Evolutionary conservation across 2,329 filamentous ascomycete genomes (phyloP).

Genomic region (Xylaria sp.): DNA sequence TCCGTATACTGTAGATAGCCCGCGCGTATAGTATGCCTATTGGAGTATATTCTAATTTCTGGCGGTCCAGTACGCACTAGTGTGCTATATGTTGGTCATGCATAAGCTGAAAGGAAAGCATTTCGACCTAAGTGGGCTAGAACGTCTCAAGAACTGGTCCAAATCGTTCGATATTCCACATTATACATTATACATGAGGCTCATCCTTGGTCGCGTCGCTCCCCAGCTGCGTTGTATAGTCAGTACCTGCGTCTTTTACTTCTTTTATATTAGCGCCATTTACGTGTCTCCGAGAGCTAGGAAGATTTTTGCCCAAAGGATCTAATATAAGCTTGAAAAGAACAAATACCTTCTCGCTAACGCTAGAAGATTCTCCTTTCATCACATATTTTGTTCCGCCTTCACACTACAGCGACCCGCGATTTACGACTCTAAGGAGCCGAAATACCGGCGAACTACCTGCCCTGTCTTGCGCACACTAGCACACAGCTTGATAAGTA

Average conservation of each 20-base stretch:
- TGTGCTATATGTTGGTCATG: slow-evolving; percentile 6
- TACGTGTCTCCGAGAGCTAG: slow-evolving; percentile 9
- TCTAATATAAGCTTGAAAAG: background rate
- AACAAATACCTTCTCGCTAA: slow-evolving; percentile 10
- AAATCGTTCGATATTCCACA: slow-evolving; percentile 27
- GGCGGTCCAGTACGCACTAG: background rate
- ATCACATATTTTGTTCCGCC: slow-evolving; percentile 4
- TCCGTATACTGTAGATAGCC: background rate
- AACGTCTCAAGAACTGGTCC: slow-evolving; percentile 17
- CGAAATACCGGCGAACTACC: slow-evolving; percentile 4
- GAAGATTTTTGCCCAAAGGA: slow-evolving; percentile 5
- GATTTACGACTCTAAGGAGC: background rate
- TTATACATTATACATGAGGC: slow-evolving; percentile 29
- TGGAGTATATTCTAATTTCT: slow-evolving; percentile 3
- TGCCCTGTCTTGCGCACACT: background rate
- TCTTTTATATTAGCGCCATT: slow-evolving; percentile 21
- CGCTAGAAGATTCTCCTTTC: slow-evolving; percentile 6
- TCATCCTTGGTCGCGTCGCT: slow-evolving; percentile 31
- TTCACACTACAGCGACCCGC: slow-evolving; percentile 4
- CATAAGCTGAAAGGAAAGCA: slow-evolving; percentile 26
- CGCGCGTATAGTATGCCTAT: slow-evolving; percentile 1
- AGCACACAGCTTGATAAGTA: slow-evolving; percentile 1
- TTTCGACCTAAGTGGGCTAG: slow-evolving; percentile 24
- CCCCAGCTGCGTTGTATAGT: slow-evolving; percentile 12
- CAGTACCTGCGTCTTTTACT: slow-evolving; percentile 32